Conservation (phyloP, 441 rosid genomes). For the Raphanus hybrid region DNA sequence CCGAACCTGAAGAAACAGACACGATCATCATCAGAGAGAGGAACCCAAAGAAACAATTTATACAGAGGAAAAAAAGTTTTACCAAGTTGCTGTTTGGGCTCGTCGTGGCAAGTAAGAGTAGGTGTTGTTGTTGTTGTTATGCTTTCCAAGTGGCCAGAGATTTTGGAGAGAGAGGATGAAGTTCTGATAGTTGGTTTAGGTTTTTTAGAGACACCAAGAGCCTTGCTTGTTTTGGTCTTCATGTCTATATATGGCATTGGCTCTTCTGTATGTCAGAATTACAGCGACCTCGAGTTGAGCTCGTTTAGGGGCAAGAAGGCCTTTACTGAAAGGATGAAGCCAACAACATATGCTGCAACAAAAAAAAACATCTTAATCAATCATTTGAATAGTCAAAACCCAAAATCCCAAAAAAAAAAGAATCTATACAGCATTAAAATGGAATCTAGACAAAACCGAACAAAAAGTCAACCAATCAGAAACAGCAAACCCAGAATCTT, state of each 20-base stretch:
- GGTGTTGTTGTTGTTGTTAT: slow-evolving; percentile 12
- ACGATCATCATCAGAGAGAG: slow-evolving; percentile 20
- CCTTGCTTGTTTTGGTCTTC: slow-evolving; percentile 45
- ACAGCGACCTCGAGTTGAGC: slow-evolving; percentile 19
- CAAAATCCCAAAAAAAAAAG: slow-evolving; percentile 23
- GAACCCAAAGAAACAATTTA: slow-evolving; percentile 25
- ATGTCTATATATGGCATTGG: slow-evolving; percentile 47
- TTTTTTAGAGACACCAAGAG: slow-evolving; percentile 47
- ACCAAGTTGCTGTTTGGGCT: slow-evolving; percentile 40
- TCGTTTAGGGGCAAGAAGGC: background rate
- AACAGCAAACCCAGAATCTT: slow-evolving; percentile 36
- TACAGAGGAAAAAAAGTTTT: slow-evolving; percentile 11
- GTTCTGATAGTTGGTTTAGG: slow-evolving; percentile 34
- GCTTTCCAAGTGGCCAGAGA: slow-evolving; percentile 53
- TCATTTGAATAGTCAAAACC: slow-evolving; percentile 42
- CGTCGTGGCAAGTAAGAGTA: slow-evolving; percentile 46
- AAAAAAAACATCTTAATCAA: slow-evolving; percentile 38
- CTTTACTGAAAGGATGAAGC: slow-evolving; percentile 29
- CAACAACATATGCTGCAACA: slow-evolving; percentile 35
- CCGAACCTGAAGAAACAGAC: slow-evolving; percentile 28
- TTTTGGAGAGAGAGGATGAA: slow-evolving; percentile 39
- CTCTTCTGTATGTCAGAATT: slow-evolving; percentile 33
- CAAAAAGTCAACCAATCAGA: slow-evolving; percentile 36
- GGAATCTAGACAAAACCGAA: slow-evolving; percentile 21
- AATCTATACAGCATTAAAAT: slow-evolving; percentile 36